Conservation (phyloP, 305 asterid species). For the Solanum hybrid region DNA sequence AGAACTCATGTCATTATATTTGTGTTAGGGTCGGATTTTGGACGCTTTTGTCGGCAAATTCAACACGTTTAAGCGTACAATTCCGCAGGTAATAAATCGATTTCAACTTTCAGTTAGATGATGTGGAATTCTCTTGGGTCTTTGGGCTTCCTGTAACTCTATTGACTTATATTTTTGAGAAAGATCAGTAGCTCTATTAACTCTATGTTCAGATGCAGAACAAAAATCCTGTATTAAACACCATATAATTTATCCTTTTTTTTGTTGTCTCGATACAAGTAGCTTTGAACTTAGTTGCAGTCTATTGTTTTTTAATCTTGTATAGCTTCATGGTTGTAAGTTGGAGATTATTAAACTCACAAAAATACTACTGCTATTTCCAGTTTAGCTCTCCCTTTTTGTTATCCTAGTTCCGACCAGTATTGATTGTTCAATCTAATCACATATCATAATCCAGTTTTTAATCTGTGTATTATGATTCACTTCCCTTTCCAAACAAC, state of each 20-base stretch:
- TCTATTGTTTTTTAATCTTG: background rate
- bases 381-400: background rate
- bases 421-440: background rate
- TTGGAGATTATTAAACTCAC: constrained; percentile 1
- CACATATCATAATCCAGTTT: background rate
- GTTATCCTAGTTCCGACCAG: background rate
- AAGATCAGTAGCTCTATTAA: background rate
- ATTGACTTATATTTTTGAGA: background rate
- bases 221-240: background rate
- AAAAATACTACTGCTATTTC: background rate
- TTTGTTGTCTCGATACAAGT: background rate
- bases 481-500: background rate
- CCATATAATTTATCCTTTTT: background rate
- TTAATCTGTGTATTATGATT: background rate
- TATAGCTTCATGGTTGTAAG: background rate
- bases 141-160: background rate
- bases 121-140: background rate
- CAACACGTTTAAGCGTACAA: constrained; percentile 88
- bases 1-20: constrained; percentile 15
- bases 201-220: background rate
- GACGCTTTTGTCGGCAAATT: constrained; percentile 99
- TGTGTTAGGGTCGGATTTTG: constrained; percentile 80
- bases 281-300: background rate
- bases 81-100: constrained; percentile 75
- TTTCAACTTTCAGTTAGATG: background rate